phyloP scores from a whole-genome alignment of 2,329 filamentous ascomycete species.

The Talaromyces sp. region DNA sequence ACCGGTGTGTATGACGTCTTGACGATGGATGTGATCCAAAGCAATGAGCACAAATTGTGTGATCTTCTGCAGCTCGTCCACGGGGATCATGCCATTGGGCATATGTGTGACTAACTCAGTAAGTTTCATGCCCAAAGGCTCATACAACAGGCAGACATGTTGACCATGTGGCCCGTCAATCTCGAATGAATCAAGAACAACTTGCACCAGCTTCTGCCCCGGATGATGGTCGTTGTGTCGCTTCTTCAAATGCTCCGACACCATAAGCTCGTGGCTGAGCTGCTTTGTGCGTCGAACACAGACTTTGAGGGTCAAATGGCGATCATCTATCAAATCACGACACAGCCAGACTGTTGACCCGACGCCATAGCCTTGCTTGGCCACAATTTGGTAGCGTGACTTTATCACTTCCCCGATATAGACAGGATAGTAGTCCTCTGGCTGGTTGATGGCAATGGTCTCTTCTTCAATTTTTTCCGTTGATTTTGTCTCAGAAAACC shows the following conservation, averaged over 20 bases:
- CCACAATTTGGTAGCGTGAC: constrained; percentile 18
- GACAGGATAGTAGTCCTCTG: constrained; percentile 5
- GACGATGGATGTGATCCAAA: constrained; percentile 1
- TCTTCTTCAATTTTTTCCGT: constrained; percentile 1
- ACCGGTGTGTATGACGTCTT: constrained; percentile 1
- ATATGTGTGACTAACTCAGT: neutral
- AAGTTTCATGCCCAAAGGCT: neutral
- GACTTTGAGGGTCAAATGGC: neutral
- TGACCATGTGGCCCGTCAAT: neutral
- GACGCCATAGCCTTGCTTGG: constrained; percentile 20
- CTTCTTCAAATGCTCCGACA: neutral
- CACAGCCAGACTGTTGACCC: constrained; percentile 24
- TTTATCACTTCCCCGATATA: constrained; percentile 16
- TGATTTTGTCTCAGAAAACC: no score
- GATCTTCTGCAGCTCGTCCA: neutral
- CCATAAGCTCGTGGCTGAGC: neutral
- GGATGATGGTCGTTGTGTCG: neutral
- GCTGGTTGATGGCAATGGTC: neutral
- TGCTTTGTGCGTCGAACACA: neutral
- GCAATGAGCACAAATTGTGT: neutral
- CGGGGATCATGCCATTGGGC: neutral
- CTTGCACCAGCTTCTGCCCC: neutral
- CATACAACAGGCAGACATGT: neutral
- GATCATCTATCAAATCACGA: constrained; percentile 11
- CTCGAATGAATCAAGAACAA: constrained; percentile 1